Evolutionary conservation across 768 basidiomycete genomes (phyloP).

Genomic region (Asterophora parasitica): DNA sequence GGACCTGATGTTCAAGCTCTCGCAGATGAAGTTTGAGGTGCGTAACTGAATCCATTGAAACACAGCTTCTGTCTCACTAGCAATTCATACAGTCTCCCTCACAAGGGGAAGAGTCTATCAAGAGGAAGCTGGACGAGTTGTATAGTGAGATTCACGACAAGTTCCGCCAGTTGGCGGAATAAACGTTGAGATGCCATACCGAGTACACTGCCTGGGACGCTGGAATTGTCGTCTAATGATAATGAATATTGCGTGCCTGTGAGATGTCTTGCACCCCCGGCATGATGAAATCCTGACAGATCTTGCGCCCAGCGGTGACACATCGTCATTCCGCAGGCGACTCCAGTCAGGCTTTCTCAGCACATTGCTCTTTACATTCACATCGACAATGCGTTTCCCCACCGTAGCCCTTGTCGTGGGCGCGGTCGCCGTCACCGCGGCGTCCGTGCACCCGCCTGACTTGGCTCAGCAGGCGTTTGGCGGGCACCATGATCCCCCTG

Average conservation of each 20-base stretch:
- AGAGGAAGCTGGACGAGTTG: slow-evolving; percentile 75
- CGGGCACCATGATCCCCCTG: background rate
- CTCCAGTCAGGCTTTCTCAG: too few species aligned
- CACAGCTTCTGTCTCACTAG: slow-evolving; percentile 4
- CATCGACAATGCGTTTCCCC: slow-evolving; percentile 4
- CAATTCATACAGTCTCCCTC: slow-evolving; percentile 66
- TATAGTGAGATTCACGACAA: slow-evolving; percentile 88
- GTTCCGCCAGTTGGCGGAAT: slow-evolving; percentile 84
- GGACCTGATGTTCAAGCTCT: slow-evolving; percentile 95
- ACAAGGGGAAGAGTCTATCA: slow-evolving; percentile 80
- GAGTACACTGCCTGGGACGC: background rate
- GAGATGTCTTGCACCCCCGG: background rate
- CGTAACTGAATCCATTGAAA: slow-evolving; percentile 16
- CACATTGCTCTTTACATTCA: background rate
- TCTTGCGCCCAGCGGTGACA: too few species aligned
- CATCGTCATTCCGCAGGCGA: background rate
- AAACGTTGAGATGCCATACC: slow-evolving; percentile 18
- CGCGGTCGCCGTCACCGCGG: background rate
- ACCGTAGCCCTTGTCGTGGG: background rate
- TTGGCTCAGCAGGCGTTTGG: background rate
- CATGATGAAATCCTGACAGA: background rate
- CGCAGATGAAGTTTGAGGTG: slow-evolving; percentile 99
- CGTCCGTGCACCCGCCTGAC: background rate
- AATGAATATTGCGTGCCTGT: slow-evolving; percentile 1
- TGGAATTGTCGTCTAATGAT: background rate